Evolutionary conservation across 2,329 filamentous ascomycete genomes (phyloP).

Genomic region (Colletotrichum sp.): DNA sequence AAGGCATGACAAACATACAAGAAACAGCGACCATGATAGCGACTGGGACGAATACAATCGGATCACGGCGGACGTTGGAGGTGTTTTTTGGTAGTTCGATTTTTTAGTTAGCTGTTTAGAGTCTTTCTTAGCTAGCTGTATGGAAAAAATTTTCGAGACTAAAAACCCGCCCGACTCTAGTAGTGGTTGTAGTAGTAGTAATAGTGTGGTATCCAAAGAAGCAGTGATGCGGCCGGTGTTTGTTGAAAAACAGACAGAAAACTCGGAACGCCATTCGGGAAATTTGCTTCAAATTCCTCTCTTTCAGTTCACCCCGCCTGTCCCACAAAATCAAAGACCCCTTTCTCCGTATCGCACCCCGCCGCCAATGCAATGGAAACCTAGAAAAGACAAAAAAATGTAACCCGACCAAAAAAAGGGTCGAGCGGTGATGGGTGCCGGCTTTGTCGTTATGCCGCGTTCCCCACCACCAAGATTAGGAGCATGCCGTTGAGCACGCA

Average conservation of each 20-base stretch:
- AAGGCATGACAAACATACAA: not conserved
- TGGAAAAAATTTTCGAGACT: not conserved
- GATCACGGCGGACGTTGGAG: not conserved
- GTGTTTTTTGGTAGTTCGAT: not conserved
- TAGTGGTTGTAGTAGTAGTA: not conserved
- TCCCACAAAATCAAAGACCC: constrained; percentile 1
- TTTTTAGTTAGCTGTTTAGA: not conserved
- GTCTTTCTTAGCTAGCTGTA: not conserved
- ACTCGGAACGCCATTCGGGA: not conserved
- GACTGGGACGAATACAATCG: not conserved
- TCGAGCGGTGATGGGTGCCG: not conserved
- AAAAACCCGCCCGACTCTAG: not conserved
- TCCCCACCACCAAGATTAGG: constrained; percentile 45
- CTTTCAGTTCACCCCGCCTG: not conserved
- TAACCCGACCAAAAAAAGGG: not conserved
- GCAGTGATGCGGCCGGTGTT: constrained; percentile 6
- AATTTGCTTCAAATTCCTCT: constrained; percentile 4
- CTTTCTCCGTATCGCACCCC: not conserved
- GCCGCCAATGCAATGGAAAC: constrained; percentile 1
- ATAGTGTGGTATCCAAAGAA: not conserved
- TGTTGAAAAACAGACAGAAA: not conserved
- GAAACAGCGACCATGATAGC: not conserved
- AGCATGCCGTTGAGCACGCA: constrained; percentile 51
- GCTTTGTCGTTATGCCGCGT: constrained; percentile 32
- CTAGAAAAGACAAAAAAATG: not conserved